These are phyloP conservation scores for Pleurotus salmoneostramineus DNA, from an alignment of 768 basidiomycete species.

Conservation along the genomic window DNA sequence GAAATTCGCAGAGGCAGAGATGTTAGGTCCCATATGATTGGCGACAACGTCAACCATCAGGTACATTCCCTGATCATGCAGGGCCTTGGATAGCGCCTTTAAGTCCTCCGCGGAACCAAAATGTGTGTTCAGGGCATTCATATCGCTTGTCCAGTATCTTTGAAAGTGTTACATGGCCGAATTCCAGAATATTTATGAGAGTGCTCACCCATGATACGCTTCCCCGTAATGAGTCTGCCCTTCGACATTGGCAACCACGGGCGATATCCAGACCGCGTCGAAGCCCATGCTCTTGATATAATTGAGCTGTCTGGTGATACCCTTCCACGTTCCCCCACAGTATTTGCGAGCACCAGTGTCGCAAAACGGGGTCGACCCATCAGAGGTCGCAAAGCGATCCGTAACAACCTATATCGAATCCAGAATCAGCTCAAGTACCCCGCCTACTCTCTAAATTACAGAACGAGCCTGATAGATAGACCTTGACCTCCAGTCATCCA, in stretches of 20 bases:
- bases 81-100: constrained; percentile 56
- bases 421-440: neutral
- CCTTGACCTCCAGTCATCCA: constrained; percentile 18
- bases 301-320: constrained; percentile 60
- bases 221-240: constrained; percentile 61
- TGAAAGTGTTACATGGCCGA: neutral
- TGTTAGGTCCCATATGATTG: constrained; percentile 44
- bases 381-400: constrained; percentile 62
- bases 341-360: constrained; percentile 52
- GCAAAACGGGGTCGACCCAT: constrained; percentile 42
- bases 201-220: constrained; percentile 68
- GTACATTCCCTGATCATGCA: constrained; percentile 59
- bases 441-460: neutral
- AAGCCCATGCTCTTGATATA: constrained; percentile 76
- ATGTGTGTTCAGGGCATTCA: constrained; percentile 52
- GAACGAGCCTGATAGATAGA: constrained; percentile 15
- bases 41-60: constrained; percentile 77
- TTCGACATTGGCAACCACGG: constrained; percentile 60
- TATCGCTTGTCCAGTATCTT: constrained; percentile 46
- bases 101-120: constrained; percentile 77
- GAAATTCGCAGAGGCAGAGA: constrained; percentile 20
- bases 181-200: neutral
- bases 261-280: constrained; percentile 77
- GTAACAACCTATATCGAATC: constrained; percentile 44
- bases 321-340: constrained; percentile 71